Base-by-base conservation (phyloP, 2,329 filamentous ascomycete species). In the Colletotrichum tropicicola region DNA sequence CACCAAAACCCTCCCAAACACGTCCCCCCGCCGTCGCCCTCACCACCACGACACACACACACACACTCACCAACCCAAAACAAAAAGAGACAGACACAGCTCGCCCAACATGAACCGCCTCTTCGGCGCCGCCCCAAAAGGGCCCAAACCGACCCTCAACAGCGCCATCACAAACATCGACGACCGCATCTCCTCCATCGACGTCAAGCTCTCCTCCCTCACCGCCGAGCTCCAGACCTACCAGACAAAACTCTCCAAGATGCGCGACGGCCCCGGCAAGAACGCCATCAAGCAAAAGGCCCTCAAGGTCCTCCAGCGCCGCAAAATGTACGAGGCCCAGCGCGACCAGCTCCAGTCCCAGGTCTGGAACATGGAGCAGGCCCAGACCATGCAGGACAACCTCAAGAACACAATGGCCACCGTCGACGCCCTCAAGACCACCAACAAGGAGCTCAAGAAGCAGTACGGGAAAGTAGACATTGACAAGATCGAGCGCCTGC, bases 351-450 rank as follows among this genome's bases (percentile, higher is more conserved):
- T 98, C 57, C 92, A 97, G 80, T 87, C 91, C 69, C 96, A 99
- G 81, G 93, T 93, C 21, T 98, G 94, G 94, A 98, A 98, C 82
- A 98, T 99, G 94, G 94, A 98, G 82, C 94, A 98, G 80, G 94
- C 95, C 3, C 92, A 92, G 76, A 97, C 94, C 87, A 98, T 98
- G 95, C 94, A 97, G 82, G 95, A 98, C 81, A 98, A 98, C 75
- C 87, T 99, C 56, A 96, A 97, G 79, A 98, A 98, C 79, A 95
- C 96, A 68, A 98, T 98, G 94, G 97, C 94, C 17, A 98, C 96
- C 27, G 94, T 98, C 45, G 95, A 98, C 77, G 94, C 95, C 10
- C 95, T 99, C 88, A 97, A 98, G 87, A 94, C 92, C 2, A 98
- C 95, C 23, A 97, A 96, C 73, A 97, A 97, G 82, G 91, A 93